Conservation (phyloP, 371 early-diverging fungal species). For the Rhizomucor pusillus region DNA sequence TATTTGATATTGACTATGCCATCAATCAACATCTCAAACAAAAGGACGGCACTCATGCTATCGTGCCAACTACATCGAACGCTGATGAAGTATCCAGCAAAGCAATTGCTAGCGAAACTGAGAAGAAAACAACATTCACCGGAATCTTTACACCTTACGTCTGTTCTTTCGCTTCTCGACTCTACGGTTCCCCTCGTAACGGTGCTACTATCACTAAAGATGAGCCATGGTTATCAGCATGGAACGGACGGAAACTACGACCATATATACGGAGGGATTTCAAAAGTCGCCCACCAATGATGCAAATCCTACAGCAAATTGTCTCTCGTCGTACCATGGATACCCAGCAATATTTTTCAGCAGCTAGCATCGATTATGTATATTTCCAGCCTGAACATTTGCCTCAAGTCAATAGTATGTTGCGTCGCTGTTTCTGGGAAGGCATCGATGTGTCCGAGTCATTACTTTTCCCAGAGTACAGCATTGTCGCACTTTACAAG, state of each 20-base stretch:
- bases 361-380: constrained; percentile 77
- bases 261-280: constrained; percentile 76
- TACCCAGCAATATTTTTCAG: constrained; percentile 4
- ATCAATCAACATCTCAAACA: constrained; percentile 16
- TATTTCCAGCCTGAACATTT: constrained; percentile 76
- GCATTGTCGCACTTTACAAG: constrained; percentile 82
- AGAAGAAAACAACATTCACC: no score
- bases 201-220: constrained; percentile 55
- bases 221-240: constrained; percentile 56
- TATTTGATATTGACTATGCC: constrained; percentile 62
- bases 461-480: constrained; percentile 82
- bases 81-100: no score
- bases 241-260: constrained; percentile 61
- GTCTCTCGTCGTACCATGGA: constrained; percentile 14
- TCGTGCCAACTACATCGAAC: no score
- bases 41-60: constrained; percentile 6
- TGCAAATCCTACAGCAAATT: constrained; percentile 51
- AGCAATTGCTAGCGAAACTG: no score
- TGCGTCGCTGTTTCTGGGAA: constrained; percentile 89
- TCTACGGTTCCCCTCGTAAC: constrained; percentile 62
- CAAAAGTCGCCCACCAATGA: constrained; percentile 43
- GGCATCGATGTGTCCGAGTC: constrained; percentile 91
- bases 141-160: constrained; percentile 63
- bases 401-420: constrained; percentile 71
- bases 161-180: constrained; percentile 70